Evolutionary conservation across 177 flowering plant species (phyloP).

Genomic region (Telopea speciosissima): DNA sequence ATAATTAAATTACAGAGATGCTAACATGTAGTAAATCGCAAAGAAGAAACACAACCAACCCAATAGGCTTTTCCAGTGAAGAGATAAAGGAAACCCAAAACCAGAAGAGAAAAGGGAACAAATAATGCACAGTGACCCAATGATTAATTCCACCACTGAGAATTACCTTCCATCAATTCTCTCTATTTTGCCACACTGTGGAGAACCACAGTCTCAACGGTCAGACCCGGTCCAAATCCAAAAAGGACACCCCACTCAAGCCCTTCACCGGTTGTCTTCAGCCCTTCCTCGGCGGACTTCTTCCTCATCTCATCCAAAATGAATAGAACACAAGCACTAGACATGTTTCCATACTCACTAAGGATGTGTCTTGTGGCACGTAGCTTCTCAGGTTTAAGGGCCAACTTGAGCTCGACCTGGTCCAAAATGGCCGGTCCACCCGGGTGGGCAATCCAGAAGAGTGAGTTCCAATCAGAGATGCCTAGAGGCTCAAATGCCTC

Average conservation of each 20-base stretch:
- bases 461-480: conserved; percentile 10
- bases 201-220: conserved; percentile 14
- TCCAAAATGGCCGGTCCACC: conserved; percentile 12
- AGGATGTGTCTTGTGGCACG: conserved; percentile 9
- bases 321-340: conserved; percentile 12
- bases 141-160: too few relatives aligned
- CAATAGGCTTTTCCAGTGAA: too few relatives aligned
- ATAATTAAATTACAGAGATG: too few relatives aligned
- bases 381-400: conserved; percentile 7
- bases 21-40: too few relatives aligned
- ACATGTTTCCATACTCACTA: conserved; percentile 17
- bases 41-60: too few relatives aligned
- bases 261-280: conserved; percentile 15
- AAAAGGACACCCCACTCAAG: conserved; percentile 17
- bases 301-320: conserved; percentile 14
- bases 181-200: conserved; percentile 3
- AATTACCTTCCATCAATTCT: not conserved
- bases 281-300: conserved; percentile 7
- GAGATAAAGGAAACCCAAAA: too few relatives aligned
- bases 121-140: too few relatives aligned
- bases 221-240: conserved; percentile 14
- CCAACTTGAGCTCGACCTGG: conserved; percentile 2
- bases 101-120: too few relatives aligned
- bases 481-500: conserved; percentile 14
- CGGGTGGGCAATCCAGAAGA: conserved; percentile 14